Evolutionary conservation across 768 basidiomycete species (phyloP), one percentile per base, ranked within the genome.

Genomic region (Boletus rufocinnamomeus): DNA sequence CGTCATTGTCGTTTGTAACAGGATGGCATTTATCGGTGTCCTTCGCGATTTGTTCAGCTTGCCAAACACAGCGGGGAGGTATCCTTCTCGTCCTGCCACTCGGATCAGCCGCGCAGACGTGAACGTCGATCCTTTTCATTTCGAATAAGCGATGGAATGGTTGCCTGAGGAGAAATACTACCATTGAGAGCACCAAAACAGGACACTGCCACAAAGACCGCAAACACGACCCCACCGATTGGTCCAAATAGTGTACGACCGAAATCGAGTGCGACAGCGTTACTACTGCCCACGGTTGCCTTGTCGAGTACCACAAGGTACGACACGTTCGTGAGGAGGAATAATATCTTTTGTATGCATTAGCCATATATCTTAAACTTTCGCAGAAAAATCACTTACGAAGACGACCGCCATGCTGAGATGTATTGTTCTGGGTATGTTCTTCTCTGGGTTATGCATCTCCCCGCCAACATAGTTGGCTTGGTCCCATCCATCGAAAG

Each of bases 401-500:
- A 82, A 85, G 49, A 95, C 94, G 40, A 89, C 76, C 4, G 77
- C 72, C 94, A 98, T 95, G 67, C 94, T 96, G n/a, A 80, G 77
- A 70, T 98, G 95, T 44, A 98, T 93, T 1, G 88, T 87, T 57
- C 88, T 80, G 3, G 95, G 95, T 48, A 98, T 88, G 66, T 95
- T 94, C 68, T 84, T 89, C 67, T 88, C 84, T 2, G 92, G 86
- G 59, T 88, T 83, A 54, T 79, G 76, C 76, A 98, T 91, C 72
- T 94, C 94, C 30, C 91, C 95, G 16, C 89, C 91, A 17, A 98
- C 91, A 62, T 89, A 96, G 69, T 93, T 95, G 30, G 84, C 88
- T 73, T 91, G 89, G 67, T 95, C 95, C 95, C 95, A 99, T 1
- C 96, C 96, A 72, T 95, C 95, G 63, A 93, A 95, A 2, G 95